phyloP scores from a whole-genome alignment of 2,329 filamentous ascomycete genomes.

The Endothia cerciana region DNA sequence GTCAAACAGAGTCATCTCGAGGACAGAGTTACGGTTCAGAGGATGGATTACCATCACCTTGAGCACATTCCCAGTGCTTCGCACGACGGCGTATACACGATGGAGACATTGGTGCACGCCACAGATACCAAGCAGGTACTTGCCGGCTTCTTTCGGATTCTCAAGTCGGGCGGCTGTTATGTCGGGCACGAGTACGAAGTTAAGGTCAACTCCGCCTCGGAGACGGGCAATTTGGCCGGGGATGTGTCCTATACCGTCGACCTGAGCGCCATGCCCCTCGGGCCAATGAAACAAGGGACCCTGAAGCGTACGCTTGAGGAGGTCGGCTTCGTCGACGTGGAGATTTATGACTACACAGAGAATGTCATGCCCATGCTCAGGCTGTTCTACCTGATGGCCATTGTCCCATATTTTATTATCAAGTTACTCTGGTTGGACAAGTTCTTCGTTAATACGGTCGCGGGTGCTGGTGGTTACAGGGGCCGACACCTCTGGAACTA shows the following conservation, averaged over 20 bases:
- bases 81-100: slow-evolving; percentile 58
- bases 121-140: slow-evolving; percentile 50
- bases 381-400: slow-evolving; percentile 50
- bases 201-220: slow-evolving; percentile 35
- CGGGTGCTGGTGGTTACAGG: slow-evolving; percentile 39
- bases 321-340: slow-evolving; percentile 50
- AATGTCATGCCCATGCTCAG: slow-evolving; percentile 53
- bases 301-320: slow-evolving; percentile 47
- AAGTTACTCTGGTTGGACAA: slow-evolving; percentile 47
- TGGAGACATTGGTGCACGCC: slow-evolving; percentile 60
- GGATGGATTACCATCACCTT: slow-evolving; percentile 57
- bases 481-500: slow-evolving; percentile 41
- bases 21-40: slow-evolving; percentile 42
- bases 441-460: slow-evolving; percentile 53
- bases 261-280: slow-evolving; percentile 51
- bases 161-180: slow-evolving; percentile 52
- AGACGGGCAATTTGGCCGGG: slow-evolving; percentile 36
- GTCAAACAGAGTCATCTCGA: slow-evolving; percentile 40
- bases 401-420: slow-evolving; percentile 51
- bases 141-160: slow-evolving; percentile 49
- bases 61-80: slow-evolving; percentile 42
- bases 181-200: slow-evolving; percentile 54
- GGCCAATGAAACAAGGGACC: slow-evolving; percentile 43
- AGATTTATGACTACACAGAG: slow-evolving; percentile 47
- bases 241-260: slow-evolving; percentile 46